phyloP scores from a whole-genome alignment of 768 basidiomycete species.

The Hygrocybe punicea region DNA sequence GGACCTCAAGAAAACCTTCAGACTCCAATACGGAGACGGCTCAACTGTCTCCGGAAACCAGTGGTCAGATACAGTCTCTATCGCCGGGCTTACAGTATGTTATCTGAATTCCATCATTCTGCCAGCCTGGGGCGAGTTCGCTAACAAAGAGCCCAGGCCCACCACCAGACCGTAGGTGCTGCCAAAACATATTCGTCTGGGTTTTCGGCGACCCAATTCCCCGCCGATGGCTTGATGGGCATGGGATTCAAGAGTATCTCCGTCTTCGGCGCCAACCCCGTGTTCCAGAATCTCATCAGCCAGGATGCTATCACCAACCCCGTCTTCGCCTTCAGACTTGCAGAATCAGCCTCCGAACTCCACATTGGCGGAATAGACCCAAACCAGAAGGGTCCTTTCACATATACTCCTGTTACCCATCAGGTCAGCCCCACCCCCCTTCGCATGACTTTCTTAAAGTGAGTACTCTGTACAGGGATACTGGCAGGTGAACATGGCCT shows the following conservation, averaged over 20 bases:
- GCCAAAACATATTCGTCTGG: constrained; percentile 32
- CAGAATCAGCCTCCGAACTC: constrained; percentile 43
- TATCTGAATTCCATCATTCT: constrained; percentile 13
- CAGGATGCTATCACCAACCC: constrained; percentile 29
- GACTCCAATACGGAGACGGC: constrained; percentile 45
- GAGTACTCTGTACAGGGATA: constrained; percentile 18
- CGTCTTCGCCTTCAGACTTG: constrained; percentile 46
- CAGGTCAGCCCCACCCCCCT: neutral
- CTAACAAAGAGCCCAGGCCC: constrained; percentile 10
- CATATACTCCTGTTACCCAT: constrained; percentile 6
- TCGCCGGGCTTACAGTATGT: constrained; percentile 19
- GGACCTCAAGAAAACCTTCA: constrained; percentile 32
- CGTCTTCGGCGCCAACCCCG: constrained; percentile 26
- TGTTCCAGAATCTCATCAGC: constrained; percentile 42
- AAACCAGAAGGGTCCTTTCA: constrained; percentile 39
- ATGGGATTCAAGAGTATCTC: constrained; percentile 39
- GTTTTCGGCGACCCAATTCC: constrained; percentile 21
- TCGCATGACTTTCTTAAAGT: neutral
- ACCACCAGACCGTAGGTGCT: constrained; percentile 30
- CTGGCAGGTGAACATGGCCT: constrained; percentile 24
- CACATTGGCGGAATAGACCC: constrained; percentile 53
- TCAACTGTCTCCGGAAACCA: constrained; percentile 38
- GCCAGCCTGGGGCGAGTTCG: neutral
- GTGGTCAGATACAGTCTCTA: constrained; percentile 34
- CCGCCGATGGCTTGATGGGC: constrained; percentile 20